Evolutionary conservation across 176 grass and related monocot genomes (phyloP), one percentile per base, ranked within the genome.

Genomic region (Calamus simplicifolius): DNA sequence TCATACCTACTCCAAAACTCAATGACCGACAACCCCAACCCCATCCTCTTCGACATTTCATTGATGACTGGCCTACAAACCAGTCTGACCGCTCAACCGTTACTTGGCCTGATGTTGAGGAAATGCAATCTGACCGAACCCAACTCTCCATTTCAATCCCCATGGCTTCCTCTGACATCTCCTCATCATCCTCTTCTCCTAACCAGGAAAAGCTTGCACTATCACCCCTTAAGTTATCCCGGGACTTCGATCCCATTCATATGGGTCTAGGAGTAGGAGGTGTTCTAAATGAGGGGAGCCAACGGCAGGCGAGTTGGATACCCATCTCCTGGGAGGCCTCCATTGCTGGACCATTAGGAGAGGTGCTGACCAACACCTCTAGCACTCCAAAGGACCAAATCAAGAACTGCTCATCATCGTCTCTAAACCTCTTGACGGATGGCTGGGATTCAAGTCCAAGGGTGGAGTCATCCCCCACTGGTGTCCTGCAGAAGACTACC

Each of bases 121-220:
- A 90, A 43, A 82, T 81, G 80, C 85, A 86, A 14, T 65, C 66
- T 23, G 84, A 86, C 57, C 76, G 83, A 59, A 89, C 85, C 62
- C 94, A 98, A 67, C 73, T 93, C 60, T 89, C 88, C 2, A 64
- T 89, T 31, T 93, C 88, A 2, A 81, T 86, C 56, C 85, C 94
- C 18, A 43, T 73, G 29, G 59, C 70, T 54, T 73, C 70, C 27
- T 63, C 70, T n/a, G 59, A 73, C 5, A 63, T 73, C 29, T 63
- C 58, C 14, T 73, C 35, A 10, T 38, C 59, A 12, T 63, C 70
- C 19, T 63, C 58, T 5, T 72, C 70, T 18, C 70, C 70, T 35
- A 63, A 62, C 58, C 58, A 55, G 48, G 59, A 73, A 8, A 63
- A 63, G 51, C 50, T 55, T 53, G 54, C 58, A 14, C 48, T 73